A percentile compares a stretch with the other conserved stretches of the same genome.
Evolutionary conservation across 768 basidiomycete genomes (phyloP).

Genomic region (Amanita subjunquillea): DNA sequence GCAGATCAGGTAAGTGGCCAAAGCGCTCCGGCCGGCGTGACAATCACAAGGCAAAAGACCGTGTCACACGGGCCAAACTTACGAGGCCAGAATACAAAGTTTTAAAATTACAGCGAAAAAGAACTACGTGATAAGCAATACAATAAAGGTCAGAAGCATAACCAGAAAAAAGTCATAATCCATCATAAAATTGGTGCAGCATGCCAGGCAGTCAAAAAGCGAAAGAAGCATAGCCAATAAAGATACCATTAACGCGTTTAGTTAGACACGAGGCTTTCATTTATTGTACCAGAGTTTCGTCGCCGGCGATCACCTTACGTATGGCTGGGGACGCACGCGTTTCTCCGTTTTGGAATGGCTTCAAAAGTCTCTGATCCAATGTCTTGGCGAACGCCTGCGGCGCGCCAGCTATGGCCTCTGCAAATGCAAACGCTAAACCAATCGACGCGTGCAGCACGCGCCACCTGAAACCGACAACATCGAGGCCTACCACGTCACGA

Average conservation of each 20-base stretch:
- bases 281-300: constrained; percentile 11
- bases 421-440: constrained; percentile 55
- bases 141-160: not conserved
- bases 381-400: constrained; percentile 26
- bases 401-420: constrained; percentile 47
- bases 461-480: constrained; percentile 45
- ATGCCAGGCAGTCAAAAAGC: constrained; percentile 7
- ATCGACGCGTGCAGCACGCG: constrained; percentile 46
- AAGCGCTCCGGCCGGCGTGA: no score
- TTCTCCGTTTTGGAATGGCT: constrained; percentile 3
- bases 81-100: not conserved
- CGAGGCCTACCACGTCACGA: constrained; percentile 26
- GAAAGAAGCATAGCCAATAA: constrained; percentile 4
- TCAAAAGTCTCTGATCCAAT: constrained; percentile 15
- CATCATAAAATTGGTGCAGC: not conserved
- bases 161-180: not conserved
- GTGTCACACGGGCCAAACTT: not conserved
- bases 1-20: no score
- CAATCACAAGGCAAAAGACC: no score
- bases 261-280: not conserved
- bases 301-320: constrained; percentile 5
- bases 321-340: not conserved
- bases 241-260: not conserved
- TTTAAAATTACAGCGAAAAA: constrained; percentile 1
- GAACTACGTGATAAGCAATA: not conserved